These are phyloP conservation scores for Pholiota adiposa DNA, from an alignment of 1,284 basidiomycete species.

Conservation along the genomic window DNA sequence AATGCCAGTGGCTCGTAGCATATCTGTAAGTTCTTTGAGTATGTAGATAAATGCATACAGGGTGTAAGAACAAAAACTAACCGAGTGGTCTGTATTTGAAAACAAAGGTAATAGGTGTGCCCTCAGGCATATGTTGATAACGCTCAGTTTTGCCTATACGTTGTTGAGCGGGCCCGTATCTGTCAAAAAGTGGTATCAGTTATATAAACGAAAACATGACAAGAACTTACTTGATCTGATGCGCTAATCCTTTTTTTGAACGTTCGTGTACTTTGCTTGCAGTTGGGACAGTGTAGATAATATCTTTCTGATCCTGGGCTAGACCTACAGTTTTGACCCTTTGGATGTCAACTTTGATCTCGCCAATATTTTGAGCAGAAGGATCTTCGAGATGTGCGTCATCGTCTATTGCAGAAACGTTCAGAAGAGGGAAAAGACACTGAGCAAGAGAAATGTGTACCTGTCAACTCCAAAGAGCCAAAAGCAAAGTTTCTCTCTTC, in stretches of 20 bases:
- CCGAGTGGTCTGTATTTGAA: constrained; percentile 17
- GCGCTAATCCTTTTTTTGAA: constrained; percentile 12
- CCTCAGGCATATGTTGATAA: not conserved
- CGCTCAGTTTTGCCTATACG: too few species aligned
- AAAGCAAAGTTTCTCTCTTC: constrained; percentile 1
- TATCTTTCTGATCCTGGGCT: too few species aligned
- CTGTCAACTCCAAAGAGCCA: constrained; percentile 2
- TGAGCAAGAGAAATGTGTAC: not conserved
- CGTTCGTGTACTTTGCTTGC: constrained; percentile 13
- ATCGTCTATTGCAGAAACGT: too few species aligned
- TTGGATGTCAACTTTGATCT: constrained; percentile 6
- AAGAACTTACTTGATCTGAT: constrained; percentile 9
- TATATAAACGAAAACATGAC: not conserved
- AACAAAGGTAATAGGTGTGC: constrained; percentile 3
- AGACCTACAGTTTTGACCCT: not conserved
- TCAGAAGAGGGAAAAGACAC: too few species aligned
- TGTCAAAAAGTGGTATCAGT: too few species aligned
- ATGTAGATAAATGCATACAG: not conserved
- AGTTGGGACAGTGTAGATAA: not conserved
- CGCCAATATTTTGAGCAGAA: constrained; percentile 1
- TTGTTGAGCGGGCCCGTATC: not conserved
- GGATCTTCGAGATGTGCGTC: constrained; percentile 7
- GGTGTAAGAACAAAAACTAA: not conserved
- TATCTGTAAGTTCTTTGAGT: not conserved
- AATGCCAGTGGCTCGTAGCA: constrained; percentile 18